Base-by-base conservation (phyloP, 257 asterid genomes). In the Forsythia suspensa region DNA sequence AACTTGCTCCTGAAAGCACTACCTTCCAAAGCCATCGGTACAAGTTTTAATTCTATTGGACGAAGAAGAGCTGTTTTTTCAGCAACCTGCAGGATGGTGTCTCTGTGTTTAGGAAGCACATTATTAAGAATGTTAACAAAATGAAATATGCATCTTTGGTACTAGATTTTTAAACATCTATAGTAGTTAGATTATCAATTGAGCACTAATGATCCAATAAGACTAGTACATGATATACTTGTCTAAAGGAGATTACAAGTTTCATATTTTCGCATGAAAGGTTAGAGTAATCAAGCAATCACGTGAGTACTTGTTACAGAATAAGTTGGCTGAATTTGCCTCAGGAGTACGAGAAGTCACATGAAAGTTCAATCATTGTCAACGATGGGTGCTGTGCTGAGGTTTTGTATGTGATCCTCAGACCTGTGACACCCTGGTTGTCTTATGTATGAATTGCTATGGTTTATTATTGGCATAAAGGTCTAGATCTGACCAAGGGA, bases 1-100 rank as follows among this genome's bases (percentile, higher is more conserved):
- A 94, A 82, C 87, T 96, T 96, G 81, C 91, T 84, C 81, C 97
- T 86, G 87, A 96, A 96, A 79, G 98, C 98, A 81, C 92, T 89
- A 72, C 97, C 97, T 90, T 96, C 99, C 90, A 96, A 79, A 57
- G 98, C 85, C 84, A 88, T 42, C 44, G 99, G 99, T 55, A 96
- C 96, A 73, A 79, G 92, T 88, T 89, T 93, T 55, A 96, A 88
- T 80, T 93, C 99, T 59, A 89, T 77, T 76, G 97, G 97, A 80
- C 97, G 97, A 85, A 96, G 91, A 90, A 92, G 96, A 81, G 97
- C 88, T 21, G 98, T 96, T 85, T 96, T 96, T 81, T 91, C 98
- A 84, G 99, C 97, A 81, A 95, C 99, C 99, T 95, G 88, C 84
- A 82, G 71, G 71, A n/a, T 4, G 77, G 29, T 80, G 72, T 51